A percentile compares a stretch with the other conserved stretches of the same genome.
These are phyloP conservation scores for Mortierella claussenii DNA, from an alignment of 192 early-diverging fungal genomes.

Conservation along the genomic window DNA sequence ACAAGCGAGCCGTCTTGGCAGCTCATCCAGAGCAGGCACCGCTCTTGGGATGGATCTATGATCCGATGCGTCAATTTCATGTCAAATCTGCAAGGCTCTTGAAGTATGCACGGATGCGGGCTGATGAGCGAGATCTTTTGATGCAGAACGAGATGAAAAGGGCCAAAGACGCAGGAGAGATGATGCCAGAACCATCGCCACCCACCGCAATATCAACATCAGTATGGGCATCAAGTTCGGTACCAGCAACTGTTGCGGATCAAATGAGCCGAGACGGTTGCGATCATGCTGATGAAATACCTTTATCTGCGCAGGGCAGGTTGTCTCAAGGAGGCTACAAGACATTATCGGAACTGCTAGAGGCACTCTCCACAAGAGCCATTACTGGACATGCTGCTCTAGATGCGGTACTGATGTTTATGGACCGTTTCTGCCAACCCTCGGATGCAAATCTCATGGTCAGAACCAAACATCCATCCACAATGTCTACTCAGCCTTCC, in stretches of 20 bases:
- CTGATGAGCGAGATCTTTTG: conserved; percentile 19
- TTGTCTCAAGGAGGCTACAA: conserved; percentile 2
- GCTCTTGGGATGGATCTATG: conserved; percentile 45
- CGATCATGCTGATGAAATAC: background rate
- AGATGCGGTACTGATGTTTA: conserved; percentile 28
- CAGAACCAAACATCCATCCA: too few relatives aligned
- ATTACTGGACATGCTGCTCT: conserved; percentile 32
- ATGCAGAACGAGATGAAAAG: too few relatives aligned
- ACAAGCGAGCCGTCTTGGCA: conserved; percentile 20
- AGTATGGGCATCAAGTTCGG: background rate
- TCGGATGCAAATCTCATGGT: background rate
- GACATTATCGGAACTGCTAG: conserved; percentile 12
- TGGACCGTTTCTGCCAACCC: conserved; percentile 22
- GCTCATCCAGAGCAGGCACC: conserved; percentile 21
- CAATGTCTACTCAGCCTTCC: background rate
- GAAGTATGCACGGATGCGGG: conserved; percentile 24
- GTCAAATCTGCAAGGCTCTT: conserved; percentile 2
- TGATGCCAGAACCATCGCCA: background rate
- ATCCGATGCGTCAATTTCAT: conserved; percentile 26
- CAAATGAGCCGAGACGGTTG: background rate
- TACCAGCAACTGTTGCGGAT: background rate
- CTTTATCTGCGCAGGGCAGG: background rate
- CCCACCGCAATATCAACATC: background rate
- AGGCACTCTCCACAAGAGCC: conserved; percentile 30
- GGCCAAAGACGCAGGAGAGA: background rate